These are phyloP conservation scores for Mycena filopes DNA, from an alignment of 768 basidiomycete species.

Conservation along the genomic window DNA sequence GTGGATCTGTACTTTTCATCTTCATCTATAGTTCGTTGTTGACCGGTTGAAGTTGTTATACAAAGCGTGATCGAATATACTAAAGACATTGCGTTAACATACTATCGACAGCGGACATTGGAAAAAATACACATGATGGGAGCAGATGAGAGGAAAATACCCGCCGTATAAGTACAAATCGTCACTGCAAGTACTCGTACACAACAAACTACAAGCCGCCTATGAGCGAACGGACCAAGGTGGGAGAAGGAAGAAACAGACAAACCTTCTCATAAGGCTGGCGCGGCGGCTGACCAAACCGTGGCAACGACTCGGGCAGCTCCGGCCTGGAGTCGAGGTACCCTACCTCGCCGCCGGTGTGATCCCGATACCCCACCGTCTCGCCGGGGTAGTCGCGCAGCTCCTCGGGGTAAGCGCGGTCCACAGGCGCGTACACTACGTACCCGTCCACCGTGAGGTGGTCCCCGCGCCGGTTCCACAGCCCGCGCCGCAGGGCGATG, in stretches of 20 bases:
- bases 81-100: constrained; percentile 21
- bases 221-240: constrained; percentile 7
- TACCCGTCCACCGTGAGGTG: constrained; percentile 65
- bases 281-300: constrained; percentile 60
- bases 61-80: constrained; percentile 21
- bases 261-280: constrained; percentile 67
- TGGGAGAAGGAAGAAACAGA: constrained; percentile 24
- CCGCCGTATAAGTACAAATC: constrained; percentile 11
- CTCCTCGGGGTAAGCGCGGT: constrained; percentile 67
- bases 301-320: constrained; percentile 70
- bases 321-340: constrained; percentile 60
- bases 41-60: constrained; percentile 18
- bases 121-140: constrained; percentile 22
- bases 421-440: constrained; percentile 73
- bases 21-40: too few relatives aligned
- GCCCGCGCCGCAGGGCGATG: constrained; percentile 61
- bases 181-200: constrained; percentile 46
- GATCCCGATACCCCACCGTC: constrained; percentile 65
- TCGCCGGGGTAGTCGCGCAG: constrained; percentile 68
- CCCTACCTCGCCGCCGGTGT: constrained; percentile 53
- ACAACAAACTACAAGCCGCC: constrained; percentile 49
- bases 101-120: constrained; percentile 19
- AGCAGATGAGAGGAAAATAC: background rate
- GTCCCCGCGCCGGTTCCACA: constrained; percentile 83
- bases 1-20: too few relatives aligned